phyloP scores from a whole-genome alignment of 2,329 filamentous ascomycete genomes.

The Arthrocladium fulminans region DNA sequence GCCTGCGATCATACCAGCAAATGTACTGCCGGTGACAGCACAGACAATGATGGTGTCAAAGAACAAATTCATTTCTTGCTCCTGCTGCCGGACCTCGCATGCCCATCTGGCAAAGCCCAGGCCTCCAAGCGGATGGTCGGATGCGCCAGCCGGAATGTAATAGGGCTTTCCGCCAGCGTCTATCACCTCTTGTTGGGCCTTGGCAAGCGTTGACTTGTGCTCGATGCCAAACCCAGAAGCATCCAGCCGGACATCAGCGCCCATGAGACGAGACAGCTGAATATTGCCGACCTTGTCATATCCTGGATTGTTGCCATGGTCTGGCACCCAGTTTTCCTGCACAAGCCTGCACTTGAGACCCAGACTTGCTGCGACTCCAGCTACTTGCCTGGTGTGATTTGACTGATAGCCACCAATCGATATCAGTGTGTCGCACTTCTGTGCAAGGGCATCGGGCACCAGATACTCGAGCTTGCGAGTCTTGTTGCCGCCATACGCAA shows the following conservation, averaged over 20 bases:
- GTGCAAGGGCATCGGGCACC: conserved; percentile 51
- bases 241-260: conserved; percentile 54
- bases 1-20: conserved; percentile 64
- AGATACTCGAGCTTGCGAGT: conserved; percentile 63
- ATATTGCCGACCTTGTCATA: conserved; percentile 63
- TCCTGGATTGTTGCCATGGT: conserved; percentile 43
- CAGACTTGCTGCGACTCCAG: conserved; percentile 51
- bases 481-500: conserved; percentile 63
- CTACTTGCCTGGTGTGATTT: conserved; percentile 61
- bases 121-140: conserved; percentile 61
- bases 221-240: conserved; percentile 57
- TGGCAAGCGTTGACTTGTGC: conserved; percentile 53
- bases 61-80: conserved; percentile 51
- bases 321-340: conserved; percentile 60
- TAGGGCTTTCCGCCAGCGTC: conserved; percentile 53
- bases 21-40: conserved; percentile 61
- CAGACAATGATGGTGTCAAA: conserved; percentile 62
- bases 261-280: conserved; percentile 60
- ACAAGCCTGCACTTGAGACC: conserved; percentile 47
- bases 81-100: conserved; percentile 58
- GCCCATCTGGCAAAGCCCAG: conserved; percentile 64
- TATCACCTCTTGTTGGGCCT: conserved; percentile 47
- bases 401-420: conserved; percentile 61
- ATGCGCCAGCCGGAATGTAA: conserved; percentile 63
- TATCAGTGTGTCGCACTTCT: conserved; percentile 53